Base-by-base conservation (phyloP, 2,329 filamentous ascomycete genomes). In the Xylariaceae sp. region DNA sequence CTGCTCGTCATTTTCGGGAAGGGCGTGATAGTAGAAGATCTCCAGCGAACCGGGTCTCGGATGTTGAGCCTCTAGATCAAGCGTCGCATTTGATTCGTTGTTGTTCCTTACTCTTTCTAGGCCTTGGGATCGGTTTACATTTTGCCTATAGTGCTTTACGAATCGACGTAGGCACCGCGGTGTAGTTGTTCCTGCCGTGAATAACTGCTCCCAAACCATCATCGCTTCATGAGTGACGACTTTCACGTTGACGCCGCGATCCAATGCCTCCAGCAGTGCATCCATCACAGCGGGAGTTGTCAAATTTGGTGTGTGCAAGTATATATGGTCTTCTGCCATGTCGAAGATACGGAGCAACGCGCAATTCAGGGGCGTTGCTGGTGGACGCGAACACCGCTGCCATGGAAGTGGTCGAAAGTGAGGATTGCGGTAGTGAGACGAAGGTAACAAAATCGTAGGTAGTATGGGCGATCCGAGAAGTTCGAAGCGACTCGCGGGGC, bases 171-270 rank as follows among this genome's bases (percentile, higher is more conserved):
- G 63, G 55, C 86, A 88, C 56, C 81, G 74, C 1, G 81, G 75
- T 0, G 89, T 93, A 0, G 86, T 89, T 0, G 86, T 91, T 0
- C 87, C 87, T 0, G 88, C 85, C 0, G 89, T 94, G 19, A 90
- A 74, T n/a, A 94, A 73, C 66, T 95, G 90, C 70, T 95, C 90
- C 31, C 89, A 70, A 14, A 88, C 65, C 88, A 91, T 92, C 76
- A 92, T 84, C 13, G 75, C 74, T 53, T 78, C 78, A 58, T 83
- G 86, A 0, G 88, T 90, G 6, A 88, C 74, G 41, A 92, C 78
- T 7, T 75, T 75, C 1, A 95, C 82, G 48, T 87, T 69, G 11
- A 94, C 80, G 1, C 89, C 88, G 1, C 88, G 78, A 3, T 70
- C 60, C 0, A 93, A 71, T 0, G 87, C 86, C 1, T 71, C 71